phyloP scores from a whole-genome alignment of 768 basidiomycete species.

The Pseudohyphozyma bogoriensis region DNA sequence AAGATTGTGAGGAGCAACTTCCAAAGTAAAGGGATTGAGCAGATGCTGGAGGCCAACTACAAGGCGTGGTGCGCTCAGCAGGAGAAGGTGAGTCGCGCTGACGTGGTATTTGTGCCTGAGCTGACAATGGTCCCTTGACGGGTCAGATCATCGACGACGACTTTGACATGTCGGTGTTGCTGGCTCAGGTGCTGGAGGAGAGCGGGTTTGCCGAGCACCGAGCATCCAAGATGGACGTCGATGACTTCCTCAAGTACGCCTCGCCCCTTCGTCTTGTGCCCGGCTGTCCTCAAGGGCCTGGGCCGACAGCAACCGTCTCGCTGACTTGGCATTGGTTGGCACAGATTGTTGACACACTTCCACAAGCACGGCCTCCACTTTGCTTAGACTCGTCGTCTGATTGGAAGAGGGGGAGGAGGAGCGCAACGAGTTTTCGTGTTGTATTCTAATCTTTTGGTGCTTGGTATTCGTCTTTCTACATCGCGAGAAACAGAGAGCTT shows the following conservation, averaged over 20 bases:
- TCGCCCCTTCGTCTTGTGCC: too few species aligned
- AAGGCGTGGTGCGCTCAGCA: conserved; percentile 82
- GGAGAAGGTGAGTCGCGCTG: conserved; percentile 36
- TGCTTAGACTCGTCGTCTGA: conserved; percentile 13
- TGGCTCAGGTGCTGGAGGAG: conserved; percentile 50
- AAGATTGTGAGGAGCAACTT: conserved; percentile 85
- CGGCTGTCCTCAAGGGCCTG: neutral
- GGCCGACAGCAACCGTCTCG: too few species aligned
- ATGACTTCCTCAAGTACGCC: conserved; percentile 59
- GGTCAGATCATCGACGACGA: conserved; percentile 59
- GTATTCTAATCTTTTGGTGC: too few species aligned
- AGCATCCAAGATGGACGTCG: conserved; percentile 85
- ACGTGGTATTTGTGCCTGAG: neutral
- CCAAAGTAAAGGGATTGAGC: conserved; percentile 77
- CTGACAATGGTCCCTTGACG: neutral
- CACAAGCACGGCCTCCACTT: conserved; percentile 38
- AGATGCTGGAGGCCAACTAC: conserved; percentile 88
- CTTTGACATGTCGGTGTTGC: conserved; percentile 51
- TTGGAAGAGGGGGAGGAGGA: too few species aligned
- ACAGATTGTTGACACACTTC: conserved; percentile 35
- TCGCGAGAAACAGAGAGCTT: too few species aligned
- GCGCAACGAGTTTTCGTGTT: too few species aligned
- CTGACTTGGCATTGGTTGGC: neutral
- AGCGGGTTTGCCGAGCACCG: conserved; percentile 67
- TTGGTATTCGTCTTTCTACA: too few species aligned